phyloP scores from a whole-genome alignment of 202 grass and related monocot genomes.

The Bolboschoenoplectus hybrid region DNA sequence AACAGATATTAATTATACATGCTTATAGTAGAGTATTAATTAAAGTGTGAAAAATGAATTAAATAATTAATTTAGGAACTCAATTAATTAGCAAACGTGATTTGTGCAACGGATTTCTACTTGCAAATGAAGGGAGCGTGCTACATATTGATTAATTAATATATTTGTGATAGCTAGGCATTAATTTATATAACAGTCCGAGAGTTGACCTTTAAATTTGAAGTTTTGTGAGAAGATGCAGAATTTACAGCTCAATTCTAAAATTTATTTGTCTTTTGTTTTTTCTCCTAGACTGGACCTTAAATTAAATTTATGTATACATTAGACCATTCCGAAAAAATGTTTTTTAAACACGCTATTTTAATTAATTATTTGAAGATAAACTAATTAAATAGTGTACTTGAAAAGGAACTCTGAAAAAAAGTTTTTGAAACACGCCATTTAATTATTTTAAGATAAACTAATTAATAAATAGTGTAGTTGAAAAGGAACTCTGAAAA shows the following conservation, averaged over 20 bases:
- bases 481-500: neutral
- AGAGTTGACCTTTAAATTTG: constrained; percentile 31
- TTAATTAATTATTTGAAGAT: neutral
- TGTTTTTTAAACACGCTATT: neutral
- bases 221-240: neutral
- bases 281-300: neutral
- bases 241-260: neutral
- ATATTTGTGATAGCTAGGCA: neutral
- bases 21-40: neutral
- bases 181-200: neutral
- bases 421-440: neutral
- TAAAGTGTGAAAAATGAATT: neutral
- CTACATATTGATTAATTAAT: constrained; percentile 19
- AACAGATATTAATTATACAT: neutral
- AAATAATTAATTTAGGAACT: neutral
- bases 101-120: constrained; percentile 2
- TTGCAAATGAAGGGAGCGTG: neutral
- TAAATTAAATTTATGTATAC: neutral
- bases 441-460: neutral
- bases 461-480: neutral
- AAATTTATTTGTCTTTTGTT: constrained; percentile 7
- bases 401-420: neutral
- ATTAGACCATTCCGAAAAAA: neutral
- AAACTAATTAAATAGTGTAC: neutral
- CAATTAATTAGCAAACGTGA: neutral